Percentiles rank a stretch among this genome's conserved stretches.
Conservation (phyloP, 495 filamentous ascomycete genomes). For the Penicillium dipodomyicola region DNA sequence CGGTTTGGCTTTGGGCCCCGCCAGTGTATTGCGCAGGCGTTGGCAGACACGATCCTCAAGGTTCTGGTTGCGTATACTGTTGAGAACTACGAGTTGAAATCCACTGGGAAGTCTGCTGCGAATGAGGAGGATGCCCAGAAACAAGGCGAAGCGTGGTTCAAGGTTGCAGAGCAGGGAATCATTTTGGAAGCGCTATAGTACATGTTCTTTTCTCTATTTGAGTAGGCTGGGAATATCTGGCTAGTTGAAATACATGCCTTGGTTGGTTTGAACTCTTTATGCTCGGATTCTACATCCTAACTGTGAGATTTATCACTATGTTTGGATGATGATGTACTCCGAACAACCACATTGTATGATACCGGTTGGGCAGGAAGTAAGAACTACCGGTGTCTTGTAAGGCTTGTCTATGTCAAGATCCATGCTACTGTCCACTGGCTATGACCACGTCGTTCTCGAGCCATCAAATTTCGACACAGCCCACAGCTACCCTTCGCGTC, state of each 20-base stretch:
- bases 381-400: no score
- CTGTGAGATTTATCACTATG: no score
- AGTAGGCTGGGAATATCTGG: background rate
- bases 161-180: background rate
- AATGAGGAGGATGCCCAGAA: background rate
- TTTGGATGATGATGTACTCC: no score
- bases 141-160: constrained; percentile 1
- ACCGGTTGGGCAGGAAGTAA: no score
- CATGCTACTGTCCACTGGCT: no score
- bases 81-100: background rate
- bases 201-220: background rate
- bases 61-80: background rate
- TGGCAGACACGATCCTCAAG: constrained; percentile 23
- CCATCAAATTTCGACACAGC: no score
- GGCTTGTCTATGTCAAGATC: no score
- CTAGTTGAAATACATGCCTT: background rate
- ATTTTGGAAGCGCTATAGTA: background rate
- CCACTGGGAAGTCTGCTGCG: background rate
- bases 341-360: no score
- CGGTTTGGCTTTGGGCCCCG: constrained; percentile 35
- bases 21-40: constrained; percentile 31
- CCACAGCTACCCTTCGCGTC: no score
- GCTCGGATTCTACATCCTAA: no score
- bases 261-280: no score
- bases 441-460: no score